These are phyloP conservation scores for Stagonosporopsis tanaceti DNA, from an alignment of 2,329 filamentous ascomycete genomes.

Conservation along the genomic window DNA sequence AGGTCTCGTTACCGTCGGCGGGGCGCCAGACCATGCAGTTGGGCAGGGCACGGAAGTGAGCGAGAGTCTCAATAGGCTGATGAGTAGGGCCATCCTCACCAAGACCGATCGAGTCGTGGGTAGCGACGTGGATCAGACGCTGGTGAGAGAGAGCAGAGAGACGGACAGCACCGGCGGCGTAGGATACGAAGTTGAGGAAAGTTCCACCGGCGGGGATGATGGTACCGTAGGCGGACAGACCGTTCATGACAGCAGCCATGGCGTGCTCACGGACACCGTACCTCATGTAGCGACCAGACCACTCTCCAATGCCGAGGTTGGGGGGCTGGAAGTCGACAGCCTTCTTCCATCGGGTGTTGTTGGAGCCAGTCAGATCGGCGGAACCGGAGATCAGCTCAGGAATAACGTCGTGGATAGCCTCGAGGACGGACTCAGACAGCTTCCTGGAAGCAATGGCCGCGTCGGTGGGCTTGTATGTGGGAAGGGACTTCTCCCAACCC, in stretches of 20 bases:
- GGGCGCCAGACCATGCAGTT: conserved; percentile 99
- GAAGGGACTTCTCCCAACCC: conserved; percentile 94
- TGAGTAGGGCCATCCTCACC: conserved; percentile 98
- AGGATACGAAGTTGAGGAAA: conserved; percentile 99
- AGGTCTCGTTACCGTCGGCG: conserved; percentile 97
- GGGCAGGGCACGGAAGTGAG: conserved; percentile 97
- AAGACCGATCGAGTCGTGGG: conserved; percentile 98
- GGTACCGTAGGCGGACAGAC: conserved; percentile 93
- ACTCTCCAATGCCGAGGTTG: conserved; percentile 83
- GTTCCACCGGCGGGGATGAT: conserved; percentile 93
- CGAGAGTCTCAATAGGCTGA: conserved; percentile 97
- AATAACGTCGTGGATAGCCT: conserved; percentile 81
- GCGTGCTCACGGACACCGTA: conserved; percentile 92
- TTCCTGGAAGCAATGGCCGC: conserved; percentile 90
- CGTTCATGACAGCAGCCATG: conserved; percentile 95
- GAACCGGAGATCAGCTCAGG: conserved; percentile 96
- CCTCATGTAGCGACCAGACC: conserved; percentile 88
- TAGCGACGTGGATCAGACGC: conserved; percentile 93
- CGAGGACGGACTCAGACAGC: conserved; percentile 91
- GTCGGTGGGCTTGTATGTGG: conserved; percentile 87
- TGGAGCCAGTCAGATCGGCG: conserved; percentile 96
- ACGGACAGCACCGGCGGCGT: conserved; percentile 93
- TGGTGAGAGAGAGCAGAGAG: conserved; percentile 90
- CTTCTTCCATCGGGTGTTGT: conserved; percentile 98
- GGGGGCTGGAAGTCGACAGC: conserved; percentile 98